Evolutionary conservation across 495 filamentous ascomycete genomes (phyloP), one percentile per base, ranked within the genome.

Genomic region (Jackrogersella multiformis): DNA sequence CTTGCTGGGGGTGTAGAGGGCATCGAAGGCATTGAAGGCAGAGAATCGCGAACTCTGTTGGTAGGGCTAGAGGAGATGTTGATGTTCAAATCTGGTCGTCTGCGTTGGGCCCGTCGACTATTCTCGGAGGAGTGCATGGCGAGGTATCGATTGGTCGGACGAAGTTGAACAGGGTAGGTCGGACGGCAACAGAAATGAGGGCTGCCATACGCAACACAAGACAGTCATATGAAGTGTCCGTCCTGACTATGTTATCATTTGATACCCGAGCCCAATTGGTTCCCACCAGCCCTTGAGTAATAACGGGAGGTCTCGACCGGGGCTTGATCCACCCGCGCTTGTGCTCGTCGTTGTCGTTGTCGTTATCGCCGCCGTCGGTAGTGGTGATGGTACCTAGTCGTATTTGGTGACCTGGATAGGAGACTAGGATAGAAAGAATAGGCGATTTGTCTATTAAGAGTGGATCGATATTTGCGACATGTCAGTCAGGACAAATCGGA

Each of bases 111-210:
- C 28, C 69, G 56, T 73, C 73, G 73, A 57, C 44, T 64, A 52
- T 75, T 73, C 36, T 75, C 74, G 23, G 71, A 62, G 42, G 74
- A 67, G 52, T 77, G 69, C 74, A 77, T 77, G 57, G 56, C 42
- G 42, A 30, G 61, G 20, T 32, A 30, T 62, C 45, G 36, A 60
- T 66, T 65, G 64, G 61, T 64, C 48, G 56, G 39, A 13, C 58
- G 10, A 49, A 34, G 60, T 61, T 56, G 42, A 58, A 64, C 59
- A 59, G 36, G 18, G 21, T 20, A 56, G 57, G 65, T 67, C 23
- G 61, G 56, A 70, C 61, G 46, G 58, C 66, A 54, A 63, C 55
- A 61, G 63, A 68, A 60, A 66, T 38, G 61, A 57, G 60, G 73
- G 53, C 53, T 72, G 73, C 61, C 72, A 74, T 68, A 72, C 59